Evolutionary conservation across 1,284 basidiomycete genomes (phyloP).

Genomic region (Sporisorium reilianum): DNA sequence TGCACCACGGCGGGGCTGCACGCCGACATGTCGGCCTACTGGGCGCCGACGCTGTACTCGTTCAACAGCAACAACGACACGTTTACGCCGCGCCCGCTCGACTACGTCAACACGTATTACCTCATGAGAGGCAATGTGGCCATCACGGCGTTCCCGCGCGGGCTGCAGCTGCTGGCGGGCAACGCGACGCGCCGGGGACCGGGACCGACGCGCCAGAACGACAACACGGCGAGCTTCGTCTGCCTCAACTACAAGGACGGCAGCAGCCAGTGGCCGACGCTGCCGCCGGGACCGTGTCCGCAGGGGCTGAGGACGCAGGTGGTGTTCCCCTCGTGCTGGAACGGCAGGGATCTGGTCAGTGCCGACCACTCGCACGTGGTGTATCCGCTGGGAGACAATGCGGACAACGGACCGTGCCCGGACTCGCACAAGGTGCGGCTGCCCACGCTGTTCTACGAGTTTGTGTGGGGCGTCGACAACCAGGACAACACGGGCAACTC

Average conservation of each 20-base stretch:
- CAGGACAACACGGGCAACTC: slow-evolving; percentile 26
- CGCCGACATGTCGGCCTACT: slow-evolving; percentile 72
- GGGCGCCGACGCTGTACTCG: slow-evolving; percentile 71
- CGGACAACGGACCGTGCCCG: slow-evolving; percentile 73
- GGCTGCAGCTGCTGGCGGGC: slow-evolving; percentile 71
- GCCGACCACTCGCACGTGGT: slow-evolving; percentile 71
- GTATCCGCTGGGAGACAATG: slow-evolving; percentile 64
- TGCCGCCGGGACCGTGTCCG: slow-evolving; percentile 52
- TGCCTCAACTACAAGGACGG: slow-evolving; percentile 70
- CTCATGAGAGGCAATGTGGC: slow-evolving; percentile 55
- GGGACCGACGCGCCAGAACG: slow-evolving; percentile 39
- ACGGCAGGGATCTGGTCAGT: slow-evolving; percentile 72
- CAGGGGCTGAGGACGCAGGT: slow-evolving; percentile 70
- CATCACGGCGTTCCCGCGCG: slow-evolving; percentile 70
- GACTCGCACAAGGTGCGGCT: slow-evolving; percentile 71
- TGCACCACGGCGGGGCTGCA: slow-evolving; percentile 70
- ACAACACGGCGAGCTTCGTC: slow-evolving; percentile 70
- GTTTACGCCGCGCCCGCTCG: slow-evolving; percentile 48
- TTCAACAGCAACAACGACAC: slow-evolving; percentile 45
- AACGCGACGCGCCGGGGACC: slow-evolving; percentile 52
- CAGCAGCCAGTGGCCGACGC: slow-evolving; percentile 41
- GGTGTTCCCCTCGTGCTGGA: slow-evolving; percentile 74
- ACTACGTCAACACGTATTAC: slow-evolving; percentile 70
- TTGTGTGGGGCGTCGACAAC: slow-evolving; percentile 43
- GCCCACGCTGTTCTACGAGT: slow-evolving; percentile 74